Conservation (phyloP, 2,329 filamentous ascomycete genomes). For the Akanthomyces dipterigenus region DNA sequence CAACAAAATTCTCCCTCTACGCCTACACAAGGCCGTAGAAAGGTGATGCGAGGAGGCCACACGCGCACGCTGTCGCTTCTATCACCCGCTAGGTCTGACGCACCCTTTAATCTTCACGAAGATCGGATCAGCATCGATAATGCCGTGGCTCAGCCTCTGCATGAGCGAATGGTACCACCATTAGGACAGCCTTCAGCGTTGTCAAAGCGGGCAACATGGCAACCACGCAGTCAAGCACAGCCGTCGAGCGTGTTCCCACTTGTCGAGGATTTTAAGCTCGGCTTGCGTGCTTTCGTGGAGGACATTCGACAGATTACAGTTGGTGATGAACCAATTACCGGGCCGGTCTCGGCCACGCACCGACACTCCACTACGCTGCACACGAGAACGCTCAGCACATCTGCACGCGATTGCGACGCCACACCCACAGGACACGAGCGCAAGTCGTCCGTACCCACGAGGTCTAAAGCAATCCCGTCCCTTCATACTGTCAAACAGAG, state of each 20-base stretch:
- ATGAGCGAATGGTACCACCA: slow-evolving; percentile 23
- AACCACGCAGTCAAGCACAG: slow-evolving; percentile 42
- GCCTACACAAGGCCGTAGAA: slow-evolving; percentile 41
- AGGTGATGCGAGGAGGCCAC: slow-evolving; percentile 62
- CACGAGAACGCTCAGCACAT: slow-evolving; percentile 9
- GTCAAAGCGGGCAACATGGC: slow-evolving; percentile 54
- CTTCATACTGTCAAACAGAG: slow-evolving; percentile 31
- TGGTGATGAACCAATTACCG: slow-evolving; percentile 78
- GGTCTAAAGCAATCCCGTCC: slow-evolving; percentile 36
- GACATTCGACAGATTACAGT: slow-evolving; percentile 93
- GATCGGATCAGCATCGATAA: slow-evolving; percentile 18
- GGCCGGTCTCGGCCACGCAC: slow-evolving; percentile 25
- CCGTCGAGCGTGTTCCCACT: slow-evolving; percentile 61
- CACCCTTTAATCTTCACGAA: slow-evolving; percentile 37
- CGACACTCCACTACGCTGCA: slow-evolving; percentile 17
- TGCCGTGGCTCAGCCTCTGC: not conserved
- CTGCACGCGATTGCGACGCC: slow-evolving; percentile 15
- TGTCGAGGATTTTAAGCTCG: slow-evolving; percentile 81
- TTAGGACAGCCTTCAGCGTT: slow-evolving; percentile 30
- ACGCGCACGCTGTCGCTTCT: slow-evolving; percentile 68
- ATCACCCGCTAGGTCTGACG: slow-evolving; percentile 53
- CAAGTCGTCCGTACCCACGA: slow-evolving; percentile 40
- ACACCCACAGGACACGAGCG: slow-evolving; percentile 25
- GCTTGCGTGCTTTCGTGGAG: slow-evolving; percentile 90
- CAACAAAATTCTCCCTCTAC: slow-evolving; percentile 27